These are phyloP conservation scores for Ustilago loliicola DNA, from an alignment of 1,284 basidiomycete species.

Conservation along the genomic window DNA sequence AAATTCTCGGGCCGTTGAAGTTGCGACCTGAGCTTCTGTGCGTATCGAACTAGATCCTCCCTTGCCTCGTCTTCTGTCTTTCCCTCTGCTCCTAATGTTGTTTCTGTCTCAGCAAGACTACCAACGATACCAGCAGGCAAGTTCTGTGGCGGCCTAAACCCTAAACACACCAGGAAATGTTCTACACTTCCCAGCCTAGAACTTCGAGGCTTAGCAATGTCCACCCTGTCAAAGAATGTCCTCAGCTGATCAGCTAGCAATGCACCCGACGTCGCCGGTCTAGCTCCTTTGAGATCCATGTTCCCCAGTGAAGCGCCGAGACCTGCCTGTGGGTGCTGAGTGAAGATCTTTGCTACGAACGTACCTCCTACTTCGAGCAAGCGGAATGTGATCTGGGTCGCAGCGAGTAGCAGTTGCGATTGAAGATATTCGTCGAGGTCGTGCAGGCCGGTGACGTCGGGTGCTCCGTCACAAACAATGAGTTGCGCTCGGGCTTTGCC, in stretches of 20 bases:
- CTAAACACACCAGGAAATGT: conserved; percentile 75
- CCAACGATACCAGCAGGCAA: conserved; percentile 34
- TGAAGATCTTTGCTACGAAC: conserved; percentile 76
- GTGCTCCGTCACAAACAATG: conserved; percentile 76
- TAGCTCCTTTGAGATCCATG: conserved; percentile 36
- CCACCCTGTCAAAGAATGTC: conserved; percentile 72
- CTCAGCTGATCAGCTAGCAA: conserved; percentile 59
- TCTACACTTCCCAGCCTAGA: conserved; percentile 70
- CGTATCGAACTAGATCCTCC: conserved; percentile 35
- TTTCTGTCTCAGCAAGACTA: conserved; percentile 8
- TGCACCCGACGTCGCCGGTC: conserved; percentile 34
- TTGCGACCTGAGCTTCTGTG: conserved; percentile 33
- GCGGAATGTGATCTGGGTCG: conserved; percentile 74
- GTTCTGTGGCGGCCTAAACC: conserved; percentile 68
- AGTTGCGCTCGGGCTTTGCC: conserved; percentile 73
- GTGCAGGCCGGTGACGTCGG: conserved; percentile 76
- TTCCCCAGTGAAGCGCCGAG: conserved; percentile 38
- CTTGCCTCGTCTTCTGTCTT: conserved; percentile 24
- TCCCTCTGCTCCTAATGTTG: background rate
- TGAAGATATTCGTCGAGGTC: conserved; percentile 76
- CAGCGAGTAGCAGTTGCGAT: conserved; percentile 75
- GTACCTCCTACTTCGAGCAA: conserved; percentile 74
- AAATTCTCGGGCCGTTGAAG: conserved; percentile 15
- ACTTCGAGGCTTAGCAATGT: conserved; percentile 71
- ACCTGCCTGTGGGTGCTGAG: conserved; percentile 47